These are phyloP conservation scores for Eimeria praecox DNA, from an alignment of 169 alveolate species.

Conservation along the genomic window DNA sequence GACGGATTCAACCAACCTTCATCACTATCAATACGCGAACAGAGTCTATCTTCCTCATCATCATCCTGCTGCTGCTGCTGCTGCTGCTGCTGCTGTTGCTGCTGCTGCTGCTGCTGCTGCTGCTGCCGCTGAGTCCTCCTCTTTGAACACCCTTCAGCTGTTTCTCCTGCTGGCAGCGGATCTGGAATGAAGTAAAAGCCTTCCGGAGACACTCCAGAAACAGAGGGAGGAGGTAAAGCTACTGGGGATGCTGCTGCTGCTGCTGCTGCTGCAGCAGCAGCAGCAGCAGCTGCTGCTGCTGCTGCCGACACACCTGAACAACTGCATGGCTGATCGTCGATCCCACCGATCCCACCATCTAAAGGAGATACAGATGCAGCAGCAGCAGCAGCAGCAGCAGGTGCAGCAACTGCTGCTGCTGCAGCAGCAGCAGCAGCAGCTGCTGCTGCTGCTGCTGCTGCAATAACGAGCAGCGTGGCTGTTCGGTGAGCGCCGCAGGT, in stretches of 20 bases:
- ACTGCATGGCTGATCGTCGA: conserved; percentile 42
- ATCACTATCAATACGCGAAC: not conserved
- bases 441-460: not conserved
- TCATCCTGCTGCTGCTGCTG: not conserved
- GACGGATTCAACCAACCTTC: conserved; percentile 29
- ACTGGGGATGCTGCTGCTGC: not conserved
- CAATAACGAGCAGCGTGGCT: not conserved
- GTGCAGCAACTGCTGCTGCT: not conserved
- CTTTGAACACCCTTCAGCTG: not conserved
- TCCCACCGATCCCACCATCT: conserved; percentile 72
- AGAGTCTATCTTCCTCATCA: not conserved
- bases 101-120: not conserved
- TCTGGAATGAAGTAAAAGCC: conserved; percentile 57
- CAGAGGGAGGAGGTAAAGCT: conserved; percentile 9
- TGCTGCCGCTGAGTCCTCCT: not conserved
- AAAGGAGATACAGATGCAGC: conserved; percentile 78
- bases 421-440: not conserved
- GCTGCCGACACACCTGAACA: not conserved
- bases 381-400: conserved; percentile 66
- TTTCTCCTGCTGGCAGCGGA: conserved; percentile 19
- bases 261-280: conserved; percentile 18
- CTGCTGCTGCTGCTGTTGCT: not conserved
- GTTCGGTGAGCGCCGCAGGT: not conserved
- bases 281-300: not conserved
- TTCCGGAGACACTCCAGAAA: conserved; percentile 31